Evolutionary conservation across 345 rosid species (phyloP).

Genomic region (Eutrema yunnanense): DNA sequence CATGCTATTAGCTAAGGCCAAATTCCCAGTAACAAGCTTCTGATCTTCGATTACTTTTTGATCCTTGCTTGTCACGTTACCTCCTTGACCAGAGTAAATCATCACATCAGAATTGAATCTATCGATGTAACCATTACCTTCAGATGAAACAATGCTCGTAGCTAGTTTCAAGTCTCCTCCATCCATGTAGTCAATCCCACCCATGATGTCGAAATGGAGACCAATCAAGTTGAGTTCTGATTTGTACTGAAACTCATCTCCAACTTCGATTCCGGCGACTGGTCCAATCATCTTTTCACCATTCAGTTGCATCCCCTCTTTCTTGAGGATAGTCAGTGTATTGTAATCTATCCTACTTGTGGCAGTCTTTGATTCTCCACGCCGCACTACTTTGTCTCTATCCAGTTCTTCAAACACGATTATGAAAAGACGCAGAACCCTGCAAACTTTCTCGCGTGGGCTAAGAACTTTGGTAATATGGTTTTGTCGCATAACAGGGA

Average conservation of each 20-base stretch:
- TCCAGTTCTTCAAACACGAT: not conserved
- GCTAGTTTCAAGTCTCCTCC: constrained; percentile 41
- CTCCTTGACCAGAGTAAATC: constrained; percentile 74
- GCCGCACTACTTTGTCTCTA: not conserved
- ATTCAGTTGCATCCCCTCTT: constrained; percentile 30
- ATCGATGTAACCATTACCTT: constrained; percentile 55
- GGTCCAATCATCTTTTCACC: constrained; percentile 44
- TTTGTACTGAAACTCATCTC: constrained; percentile 73
- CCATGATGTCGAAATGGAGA: constrained; percentile 59
- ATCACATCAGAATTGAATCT: constrained; percentile 45
- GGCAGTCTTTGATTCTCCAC: not conserved
- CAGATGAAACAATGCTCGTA: constrained; percentile 70
- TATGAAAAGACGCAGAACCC: not conserved
- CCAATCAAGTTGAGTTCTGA: constrained; percentile 67
- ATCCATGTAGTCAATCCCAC: constrained; percentile 69
- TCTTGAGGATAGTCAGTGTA: not conserved
- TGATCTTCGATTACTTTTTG: constrained; percentile 56
- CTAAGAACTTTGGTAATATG: not conserved
- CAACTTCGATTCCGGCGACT: constrained; percentile 81
- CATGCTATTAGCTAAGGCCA: constrained; percentile 59
- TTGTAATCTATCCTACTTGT: not conserved
- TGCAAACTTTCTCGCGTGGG: not conserved
- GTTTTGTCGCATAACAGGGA: not conserved
- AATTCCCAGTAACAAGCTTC: constrained; percentile 68
- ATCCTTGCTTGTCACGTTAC: constrained; percentile 43